Conservation (phyloP, 345 rosid species). For the Heritiera fomes region DNA sequence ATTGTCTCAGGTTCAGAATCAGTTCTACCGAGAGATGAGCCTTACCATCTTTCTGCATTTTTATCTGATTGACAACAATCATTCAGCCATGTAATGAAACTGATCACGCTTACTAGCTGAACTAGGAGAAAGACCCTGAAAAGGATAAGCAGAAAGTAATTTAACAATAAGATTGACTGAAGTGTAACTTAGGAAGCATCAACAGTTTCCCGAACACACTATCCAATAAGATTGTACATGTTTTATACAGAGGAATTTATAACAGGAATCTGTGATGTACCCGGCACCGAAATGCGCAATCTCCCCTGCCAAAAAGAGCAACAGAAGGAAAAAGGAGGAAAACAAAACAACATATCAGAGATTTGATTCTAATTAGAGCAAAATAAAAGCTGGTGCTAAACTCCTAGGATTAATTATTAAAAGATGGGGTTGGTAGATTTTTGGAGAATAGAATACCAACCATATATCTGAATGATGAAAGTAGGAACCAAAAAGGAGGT, state of each 20-base stretch:
- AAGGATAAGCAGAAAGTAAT: constrained; percentile 9
- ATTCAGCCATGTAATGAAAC: constrained; percentile 86
- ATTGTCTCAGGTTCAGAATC: background rate
- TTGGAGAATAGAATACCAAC: constrained; percentile 40
- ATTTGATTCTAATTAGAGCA: background rate
- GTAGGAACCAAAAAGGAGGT: constrained; percentile 75
- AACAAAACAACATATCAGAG: background rate
- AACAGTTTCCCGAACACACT: constrained; percentile 16
- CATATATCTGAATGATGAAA: constrained; percentile 65
- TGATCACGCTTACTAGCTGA: constrained; percentile 87
- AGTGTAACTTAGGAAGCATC: constrained; percentile 17
- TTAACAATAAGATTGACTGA: constrained; percentile 10
- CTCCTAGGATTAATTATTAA: background rate
- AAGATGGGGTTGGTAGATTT: background rate
- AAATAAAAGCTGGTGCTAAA: background rate
- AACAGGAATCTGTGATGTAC: constrained; percentile 54
- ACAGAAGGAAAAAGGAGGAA: background rate
- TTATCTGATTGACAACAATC: constrained; percentile 66
- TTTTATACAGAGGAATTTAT: constrained; percentile 19
- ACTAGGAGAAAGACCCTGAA: constrained; percentile 91
- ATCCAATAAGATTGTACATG: constrained; percentile 30
- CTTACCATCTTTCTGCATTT: constrained; percentile 76
- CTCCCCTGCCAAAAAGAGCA: constrained; percentile 60
- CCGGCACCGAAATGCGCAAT: constrained; percentile 99
- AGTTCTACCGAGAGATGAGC: background rate